phyloP scores from a whole-genome alignment of 805 yeast species.

The Candida coquimbonensis region DNA sequence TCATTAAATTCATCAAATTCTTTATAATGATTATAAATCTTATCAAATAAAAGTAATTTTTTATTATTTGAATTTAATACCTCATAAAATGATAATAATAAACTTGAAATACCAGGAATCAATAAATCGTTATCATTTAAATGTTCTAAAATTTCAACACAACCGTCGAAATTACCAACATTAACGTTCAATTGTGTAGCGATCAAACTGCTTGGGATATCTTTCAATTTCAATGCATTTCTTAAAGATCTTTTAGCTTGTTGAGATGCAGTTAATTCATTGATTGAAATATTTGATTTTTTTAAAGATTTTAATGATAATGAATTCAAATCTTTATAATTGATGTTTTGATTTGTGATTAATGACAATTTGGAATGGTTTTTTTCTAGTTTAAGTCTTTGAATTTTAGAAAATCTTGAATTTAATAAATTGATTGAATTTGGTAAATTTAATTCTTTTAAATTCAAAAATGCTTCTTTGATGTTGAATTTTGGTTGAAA shows the following conservation, averaged over 20 bases:
- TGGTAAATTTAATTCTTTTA: slow-evolving; percentile 29
- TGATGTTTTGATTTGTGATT: slow-evolving; percentile 13
- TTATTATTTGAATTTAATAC: slow-evolving; percentile 31
- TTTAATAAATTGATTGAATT: slow-evolving; percentile 13
- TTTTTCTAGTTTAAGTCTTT: slow-evolving; percentile 13
- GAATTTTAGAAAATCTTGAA: slow-evolving; percentile 19
- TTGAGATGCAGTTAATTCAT: slow-evolving; percentile 11
- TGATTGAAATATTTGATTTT: slow-evolving; percentile 13
- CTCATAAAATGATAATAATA: slow-evolving; percentile 44
- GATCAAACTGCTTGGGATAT: slow-evolving; percentile 26
- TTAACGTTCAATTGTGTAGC: slow-evolving; percentile 30
- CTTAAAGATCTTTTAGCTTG: slow-evolving; percentile 29
- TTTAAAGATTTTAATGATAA: slow-evolving; percentile 8
- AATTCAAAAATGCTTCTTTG: slow-evolving; percentile 17
- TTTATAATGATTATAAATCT: slow-evolving; percentile 22
- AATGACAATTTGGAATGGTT: slow-evolving; percentile 18
- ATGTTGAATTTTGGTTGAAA: not conserved
- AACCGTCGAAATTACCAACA: slow-evolving; percentile 26
- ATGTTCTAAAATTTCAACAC: slow-evolving; percentile 31
- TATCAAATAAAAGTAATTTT: slow-evolving; percentile 26
- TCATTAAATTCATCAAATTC: slow-evolving; percentile 9
- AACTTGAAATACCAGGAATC: slow-evolving; percentile 44
- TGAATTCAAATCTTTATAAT: slow-evolving; percentile 12
- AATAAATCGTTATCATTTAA: slow-evolving; percentile 14
- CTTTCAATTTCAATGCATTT: slow-evolving; percentile 25